Evolutionary conservation across 352 stramenopile genomes (phyloP).

Genomic region (Pythium pyrilobum): DNA sequence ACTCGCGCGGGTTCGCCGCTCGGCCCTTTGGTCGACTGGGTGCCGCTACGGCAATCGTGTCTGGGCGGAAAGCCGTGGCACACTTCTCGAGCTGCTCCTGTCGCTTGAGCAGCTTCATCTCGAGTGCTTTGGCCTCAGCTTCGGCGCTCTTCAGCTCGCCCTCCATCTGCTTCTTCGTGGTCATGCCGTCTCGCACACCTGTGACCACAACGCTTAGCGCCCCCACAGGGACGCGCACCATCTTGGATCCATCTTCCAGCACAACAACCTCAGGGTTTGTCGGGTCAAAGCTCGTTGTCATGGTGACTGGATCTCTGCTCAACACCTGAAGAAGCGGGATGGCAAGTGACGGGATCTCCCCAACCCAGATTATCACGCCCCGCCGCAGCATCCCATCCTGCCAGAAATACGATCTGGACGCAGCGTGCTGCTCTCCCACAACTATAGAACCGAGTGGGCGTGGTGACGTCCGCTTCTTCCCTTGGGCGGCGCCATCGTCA

Average conservation of each 20-base stretch:
- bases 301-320: background rate
- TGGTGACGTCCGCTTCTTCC: too few relatives aligned
- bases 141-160: constrained; percentile 29
- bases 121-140: constrained; percentile 33
- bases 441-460: too few relatives aligned
- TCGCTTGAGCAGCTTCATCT: constrained; percentile 37
- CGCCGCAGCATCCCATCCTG: too few relatives aligned
- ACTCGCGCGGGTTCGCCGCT: background rate
- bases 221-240: constrained; percentile 38
- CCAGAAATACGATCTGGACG: too few relatives aligned
- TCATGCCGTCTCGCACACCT: constrained; percentile 22
- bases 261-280: constrained; percentile 7
- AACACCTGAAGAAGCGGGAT: too few relatives aligned
- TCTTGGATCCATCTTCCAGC: constrained; percentile 20
- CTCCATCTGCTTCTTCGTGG: constrained; percentile 29
- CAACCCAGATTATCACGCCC: too few relatives aligned
- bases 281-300: constrained; percentile 3
- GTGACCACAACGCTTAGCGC: constrained; percentile 33
- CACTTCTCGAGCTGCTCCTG: constrained; percentile 55
- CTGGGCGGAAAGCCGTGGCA: constrained; percentile 22
- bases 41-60: constrained; percentile 6
- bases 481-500: too few relatives aligned
- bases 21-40: constrained; percentile 1
- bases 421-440: too few relatives aligned
- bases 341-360: too few relatives aligned